Evolutionary conservation across 495 filamentous ascomycete species (phyloP).

Genomic region (Aspergillus hancockii): DNA sequence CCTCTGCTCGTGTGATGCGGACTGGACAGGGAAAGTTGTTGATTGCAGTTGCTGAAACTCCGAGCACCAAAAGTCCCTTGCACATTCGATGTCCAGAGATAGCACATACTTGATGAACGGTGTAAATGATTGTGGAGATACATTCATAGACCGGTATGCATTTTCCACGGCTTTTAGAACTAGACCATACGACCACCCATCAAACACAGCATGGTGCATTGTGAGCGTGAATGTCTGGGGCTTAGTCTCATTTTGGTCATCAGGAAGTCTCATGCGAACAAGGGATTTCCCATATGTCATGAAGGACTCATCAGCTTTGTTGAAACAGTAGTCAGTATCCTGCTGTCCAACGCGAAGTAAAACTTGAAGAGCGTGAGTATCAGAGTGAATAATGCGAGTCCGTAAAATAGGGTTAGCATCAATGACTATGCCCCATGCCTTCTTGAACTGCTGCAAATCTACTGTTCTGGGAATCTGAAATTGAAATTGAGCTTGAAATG

Average conservation of each 20-base stretch:
- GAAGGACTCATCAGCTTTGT: not conserved
- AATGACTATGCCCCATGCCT: conserved; percentile 46
- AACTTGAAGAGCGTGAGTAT: not conserved
- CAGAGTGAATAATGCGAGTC: conserved; percentile 35
- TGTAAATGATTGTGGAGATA: not conserved
- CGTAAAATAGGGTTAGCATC: conserved; percentile 34
- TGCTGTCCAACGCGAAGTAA: not conserved
- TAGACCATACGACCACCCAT: conserved; percentile 53
- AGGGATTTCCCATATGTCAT: not conserved
- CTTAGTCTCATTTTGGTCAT: not conserved
- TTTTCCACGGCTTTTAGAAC: conserved; percentile 47
- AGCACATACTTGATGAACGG: not conserved
- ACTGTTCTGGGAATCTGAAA: conserved; percentile 25
- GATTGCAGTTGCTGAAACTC: not conserved
- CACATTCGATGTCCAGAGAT: not conserved
- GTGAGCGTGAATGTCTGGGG: conserved; percentile 44
- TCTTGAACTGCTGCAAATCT: conserved; percentile 33
- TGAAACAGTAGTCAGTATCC: not conserved
- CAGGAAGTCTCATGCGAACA: not conserved
- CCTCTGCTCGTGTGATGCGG: not conserved
- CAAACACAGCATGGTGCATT: conserved; percentile 60
- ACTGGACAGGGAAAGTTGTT: not conserved
- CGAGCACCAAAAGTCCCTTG: not conserved
- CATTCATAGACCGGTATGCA: conserved; percentile 49
- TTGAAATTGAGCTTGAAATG: conserved; percentile 47